Base-by-base conservation (phyloP, 2,329 filamentous ascomycete species). In the Aaosphaeria arxii region DNA sequence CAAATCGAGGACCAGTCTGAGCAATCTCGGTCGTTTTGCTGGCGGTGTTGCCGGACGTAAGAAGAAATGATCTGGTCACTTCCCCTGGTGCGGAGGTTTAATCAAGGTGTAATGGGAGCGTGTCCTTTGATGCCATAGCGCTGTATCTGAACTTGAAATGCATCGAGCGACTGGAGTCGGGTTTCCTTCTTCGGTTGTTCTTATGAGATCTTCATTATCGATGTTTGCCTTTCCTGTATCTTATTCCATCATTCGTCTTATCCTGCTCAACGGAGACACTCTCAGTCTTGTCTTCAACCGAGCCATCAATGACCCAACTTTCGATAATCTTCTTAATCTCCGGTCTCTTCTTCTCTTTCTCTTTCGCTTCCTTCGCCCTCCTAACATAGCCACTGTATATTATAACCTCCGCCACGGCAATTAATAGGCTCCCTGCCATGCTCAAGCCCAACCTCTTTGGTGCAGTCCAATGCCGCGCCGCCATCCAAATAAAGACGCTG, bases 361-460 rank as follows among this genome's bases (percentile, higher is more conserved):
- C 75, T 64, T 86, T 88, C 1, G 86, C 85, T 56, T 90, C 80
- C 1, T 79, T 77, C 59, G 91, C 77, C 51, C 87, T 82, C 75
- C 86, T 83, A 40, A 89, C 77, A 62, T 91, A 94, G 4, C 85
- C 86, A 6, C 80, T 80, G 62, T 92, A 92, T 5, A 94, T 85
- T 1, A 81, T 85, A 1, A 92, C 86, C 67, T 94, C 89, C 0
- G 88, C 88, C 32, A 90, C 72, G 1, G 83, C 88, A 0, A 92
- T 86, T 0, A 88, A 62, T 1, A 86, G 71, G 51, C 84, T 85
- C 1, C 88, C 87, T 5, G 80, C 81, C 74, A 94, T 78, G 31
- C 86, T 86, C 43, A 91, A 69, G 36, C 87, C 86, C 51, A 94
- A 64, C 29, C 89, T 75, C 40, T 83, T 79, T 0, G 88, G 84